Conservation (phyloP, 225 moss, liverwort and hornwort genomes). For the Pseudoscleropodium purum region DNA sequence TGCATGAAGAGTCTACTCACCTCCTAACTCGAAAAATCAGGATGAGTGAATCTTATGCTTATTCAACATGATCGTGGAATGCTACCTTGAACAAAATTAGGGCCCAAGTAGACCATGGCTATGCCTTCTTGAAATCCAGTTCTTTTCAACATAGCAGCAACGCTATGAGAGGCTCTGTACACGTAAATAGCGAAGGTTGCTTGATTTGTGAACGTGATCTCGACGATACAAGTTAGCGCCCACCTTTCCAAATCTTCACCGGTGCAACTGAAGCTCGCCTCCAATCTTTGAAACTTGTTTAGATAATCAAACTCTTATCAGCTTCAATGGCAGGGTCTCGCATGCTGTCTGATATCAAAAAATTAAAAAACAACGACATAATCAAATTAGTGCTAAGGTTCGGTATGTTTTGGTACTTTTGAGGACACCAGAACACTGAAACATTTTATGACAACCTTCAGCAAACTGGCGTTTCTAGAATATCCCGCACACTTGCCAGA, state of each 20-base stretch:
- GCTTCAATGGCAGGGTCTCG: slow-evolving; percentile 49
- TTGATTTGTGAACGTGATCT: neutral
- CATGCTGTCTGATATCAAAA: slow-evolving; percentile 19
- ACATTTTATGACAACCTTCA: neutral
- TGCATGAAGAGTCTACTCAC: neutral
- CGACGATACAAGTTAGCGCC: neutral
- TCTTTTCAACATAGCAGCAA: neutral
- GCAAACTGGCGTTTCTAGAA: neutral
- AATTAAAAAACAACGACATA: neutral
- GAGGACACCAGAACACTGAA: neutral
- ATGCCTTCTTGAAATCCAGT: neutral
- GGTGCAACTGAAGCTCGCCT: neutral
- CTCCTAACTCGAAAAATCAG: neutral
- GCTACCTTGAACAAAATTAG: neutral
- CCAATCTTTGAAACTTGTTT: neutral
- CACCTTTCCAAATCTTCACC: neutral
- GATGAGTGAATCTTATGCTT: neutral
- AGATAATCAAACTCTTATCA: slow-evolving; percentile 24
- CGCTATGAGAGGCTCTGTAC: neutral
- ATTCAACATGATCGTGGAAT: neutral
- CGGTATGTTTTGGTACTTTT: neutral
- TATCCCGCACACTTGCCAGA: neutral
- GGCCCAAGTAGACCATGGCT: neutral
- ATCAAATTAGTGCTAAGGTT: neutral
- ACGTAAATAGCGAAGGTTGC: neutral